These are phyloP conservation scores for Tremella mesenterica DNA, from an alignment of 768 basidiomycete genomes.

Conservation along the genomic window DNA sequence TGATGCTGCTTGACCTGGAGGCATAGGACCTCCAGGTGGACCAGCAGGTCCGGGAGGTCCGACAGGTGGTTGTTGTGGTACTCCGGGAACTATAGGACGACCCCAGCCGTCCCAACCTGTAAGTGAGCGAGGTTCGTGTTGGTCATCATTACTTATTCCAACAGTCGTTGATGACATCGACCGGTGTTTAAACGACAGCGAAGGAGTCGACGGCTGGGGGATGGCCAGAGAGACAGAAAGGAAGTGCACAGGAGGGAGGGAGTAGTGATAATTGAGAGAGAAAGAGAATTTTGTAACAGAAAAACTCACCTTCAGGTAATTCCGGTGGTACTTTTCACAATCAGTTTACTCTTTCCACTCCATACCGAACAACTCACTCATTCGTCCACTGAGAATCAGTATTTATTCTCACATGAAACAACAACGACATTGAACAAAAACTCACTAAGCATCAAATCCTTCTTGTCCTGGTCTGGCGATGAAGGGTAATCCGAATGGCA, in stretches of 20 bases:
- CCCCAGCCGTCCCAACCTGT: constrained; percentile 41
- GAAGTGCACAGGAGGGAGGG: neutral
- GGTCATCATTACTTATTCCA: no score
- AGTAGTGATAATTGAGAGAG: neutral
- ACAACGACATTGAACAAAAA: no score
- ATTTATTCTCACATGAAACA: no score
- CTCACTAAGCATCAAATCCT: constrained; percentile 39
- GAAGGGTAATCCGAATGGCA: constrained; percentile 38
- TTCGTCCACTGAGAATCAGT: no score
- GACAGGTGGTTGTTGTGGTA: neutral
- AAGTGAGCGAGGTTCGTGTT: constrained; percentile 2
- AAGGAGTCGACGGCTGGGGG: no score
- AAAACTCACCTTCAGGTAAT: constrained; percentile 30
- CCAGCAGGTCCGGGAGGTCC: neutral
- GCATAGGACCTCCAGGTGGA: constrained; percentile 2
- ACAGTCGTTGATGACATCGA: no score
- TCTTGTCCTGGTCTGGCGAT: constrained; percentile 40
- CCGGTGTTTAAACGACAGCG: no score
- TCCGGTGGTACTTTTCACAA: constrained; percentile 28
- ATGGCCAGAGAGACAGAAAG: no score
- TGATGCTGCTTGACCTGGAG: neutral
- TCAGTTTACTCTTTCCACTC: neutral
- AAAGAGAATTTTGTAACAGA: neutral
- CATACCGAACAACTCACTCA: constrained; percentile 20
- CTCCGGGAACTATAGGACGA: constrained; percentile 23